Base-by-base conservation (phyloP, 140 eudicot species). In the Anethum foeniculum region DNA sequence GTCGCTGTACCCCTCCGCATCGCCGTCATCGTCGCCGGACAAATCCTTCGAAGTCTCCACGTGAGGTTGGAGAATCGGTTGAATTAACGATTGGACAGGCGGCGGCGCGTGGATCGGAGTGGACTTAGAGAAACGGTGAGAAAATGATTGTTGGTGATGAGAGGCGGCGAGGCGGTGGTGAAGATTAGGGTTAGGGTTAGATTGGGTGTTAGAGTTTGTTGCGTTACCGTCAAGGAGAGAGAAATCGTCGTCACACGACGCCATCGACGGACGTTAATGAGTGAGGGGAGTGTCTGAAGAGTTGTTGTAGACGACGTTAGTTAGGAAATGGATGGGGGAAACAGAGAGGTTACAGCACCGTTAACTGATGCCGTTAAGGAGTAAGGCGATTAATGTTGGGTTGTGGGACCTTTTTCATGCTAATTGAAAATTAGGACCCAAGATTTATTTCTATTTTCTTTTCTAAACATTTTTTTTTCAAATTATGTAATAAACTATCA, bases 221-320 rank as follows among this genome's bases (percentile, higher is more conserved):
- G 62, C 65, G 79, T 83, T 77, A 78, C 80, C 79, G 89, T 82
- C 76, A 94, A 93, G 96, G 85, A 94, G 89, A 74, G 96, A 83
- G 89, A 94, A 94, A 67, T 90, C 97, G 88, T 93, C 97, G 87
- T 92, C 98, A 86, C 92, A 89, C 74, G 97, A 88, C 69, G 98
- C 92, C 98, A 90, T 94, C 75, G 93, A 86, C 81, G 83, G 85
- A 85, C 93, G 94, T 91, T 85, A 91, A 2, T 9, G 91, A 84
- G 92, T 83, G 84, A 80, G 92, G 88, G 71, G 39, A 23, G 30
- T 44, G 58, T 74, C 38, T 49, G 78, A 74, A n/a, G 3, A 44
- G 38, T 34, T 16, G 78, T 46, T 81, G 54, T 64, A 89, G 87
- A 89, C 91, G 93, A 90, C 93, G 91, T 90, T 90, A 87, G 84